A percentile compares a stretch with the other conserved stretches of the same genome.
Conservation (phyloP, 2,329 filamentous ascomycete species). For the Apiospora aurea region DNA sequence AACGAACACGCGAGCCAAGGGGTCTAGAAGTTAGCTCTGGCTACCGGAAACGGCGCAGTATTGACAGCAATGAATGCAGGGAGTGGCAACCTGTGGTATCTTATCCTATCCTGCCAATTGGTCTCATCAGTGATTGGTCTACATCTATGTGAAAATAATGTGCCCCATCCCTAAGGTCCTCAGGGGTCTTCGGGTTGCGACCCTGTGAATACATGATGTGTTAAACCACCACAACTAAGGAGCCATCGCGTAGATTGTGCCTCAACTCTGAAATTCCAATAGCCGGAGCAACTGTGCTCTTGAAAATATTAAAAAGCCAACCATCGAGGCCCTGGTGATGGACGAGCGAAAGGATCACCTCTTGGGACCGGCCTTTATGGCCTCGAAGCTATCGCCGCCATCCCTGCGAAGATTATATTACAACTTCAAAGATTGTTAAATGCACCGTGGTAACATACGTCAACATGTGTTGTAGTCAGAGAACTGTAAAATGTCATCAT, state of each 20-base stretch:
- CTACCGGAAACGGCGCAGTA: neutral
- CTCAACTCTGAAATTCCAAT: neutral
- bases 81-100: neutral
- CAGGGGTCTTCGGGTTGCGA: neutral
- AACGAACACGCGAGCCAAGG: neutral
- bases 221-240: neutral
- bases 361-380: neutral
- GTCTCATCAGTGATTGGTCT: neutral
- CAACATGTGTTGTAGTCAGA: neutral
- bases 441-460: neutral
- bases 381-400: neutral
- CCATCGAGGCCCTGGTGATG: neutral
- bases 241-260: too few species aligned
- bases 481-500: neutral
- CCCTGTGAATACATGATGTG: neutral
- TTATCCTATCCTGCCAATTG: too few species aligned
- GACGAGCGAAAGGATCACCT: neutral
- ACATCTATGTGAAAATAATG: neutral
- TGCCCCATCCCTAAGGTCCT: neutral
- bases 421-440: neutral
- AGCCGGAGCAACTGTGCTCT: neutral
- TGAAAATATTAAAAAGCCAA: neutral
- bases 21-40: neutral
- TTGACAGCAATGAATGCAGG: neutral
- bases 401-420: neutral